Evolutionary conservation across 2,329 filamentous ascomycete species (phyloP).

Genomic region (Colletotrichum eremochloae): DNA sequence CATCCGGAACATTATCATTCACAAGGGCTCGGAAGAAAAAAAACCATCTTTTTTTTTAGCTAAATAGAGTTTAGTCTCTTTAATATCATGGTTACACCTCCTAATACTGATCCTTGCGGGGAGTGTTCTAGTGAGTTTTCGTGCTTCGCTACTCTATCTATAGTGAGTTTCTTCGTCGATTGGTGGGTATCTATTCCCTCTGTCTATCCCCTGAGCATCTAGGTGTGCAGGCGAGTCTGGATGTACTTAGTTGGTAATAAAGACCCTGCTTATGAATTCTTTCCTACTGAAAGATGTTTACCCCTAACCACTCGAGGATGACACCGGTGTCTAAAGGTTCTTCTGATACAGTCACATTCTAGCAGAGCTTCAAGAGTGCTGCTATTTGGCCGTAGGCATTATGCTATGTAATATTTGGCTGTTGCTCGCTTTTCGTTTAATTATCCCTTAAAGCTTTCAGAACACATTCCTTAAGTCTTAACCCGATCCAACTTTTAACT

Average conservation of each 20-base stretch:
- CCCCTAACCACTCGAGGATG: not conserved
- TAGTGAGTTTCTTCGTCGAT: not conserved
- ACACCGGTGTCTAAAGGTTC: too few relatives aligned
- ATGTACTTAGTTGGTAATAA: too few relatives aligned
- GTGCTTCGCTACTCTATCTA: not conserved
- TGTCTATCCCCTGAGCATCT: not conserved
- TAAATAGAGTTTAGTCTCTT: not conserved
- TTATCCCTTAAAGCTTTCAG: too few relatives aligned
- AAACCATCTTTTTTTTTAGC: too few relatives aligned
- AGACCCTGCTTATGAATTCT: not conserved
- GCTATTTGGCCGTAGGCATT: too few relatives aligned
- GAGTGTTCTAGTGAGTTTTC: not conserved
- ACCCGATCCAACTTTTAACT: too few relatives aligned
- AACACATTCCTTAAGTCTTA: too few relatives aligned
- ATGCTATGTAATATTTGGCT: too few relatives aligned
- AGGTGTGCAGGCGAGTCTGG: not conserved
- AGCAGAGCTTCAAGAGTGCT: not conserved
- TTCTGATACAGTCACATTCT: not conserved
- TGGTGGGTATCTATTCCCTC: not conserved
- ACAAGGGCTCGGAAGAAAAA: not conserved
- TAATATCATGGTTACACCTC: not conserved
- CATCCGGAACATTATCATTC: not conserved
- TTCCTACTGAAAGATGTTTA: not conserved
- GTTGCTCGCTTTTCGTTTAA: too few relatives aligned
- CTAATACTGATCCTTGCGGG: not conserved